A percentile compares a stretch with the other conserved stretches of the same genome.
These are phyloP conservation scores for Aspergillus terreus DNA, from an alignment of 2,329 filamentous ascomycete species.

Conservation along the genomic window DNA sequence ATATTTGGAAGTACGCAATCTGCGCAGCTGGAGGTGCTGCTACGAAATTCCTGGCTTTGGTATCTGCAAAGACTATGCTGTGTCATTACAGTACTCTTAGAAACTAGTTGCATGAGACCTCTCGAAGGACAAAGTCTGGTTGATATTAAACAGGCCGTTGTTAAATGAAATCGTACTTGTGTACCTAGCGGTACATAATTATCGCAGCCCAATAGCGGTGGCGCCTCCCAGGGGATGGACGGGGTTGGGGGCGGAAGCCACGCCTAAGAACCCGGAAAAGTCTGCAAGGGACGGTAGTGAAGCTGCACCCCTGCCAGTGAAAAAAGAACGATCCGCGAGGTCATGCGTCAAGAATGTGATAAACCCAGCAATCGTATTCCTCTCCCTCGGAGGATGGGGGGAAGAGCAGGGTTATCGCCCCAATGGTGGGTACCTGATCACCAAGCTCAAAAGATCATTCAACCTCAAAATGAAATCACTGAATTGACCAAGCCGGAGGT, in stretches of 20 bases:
- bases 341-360: background rate
- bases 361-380: background rate
- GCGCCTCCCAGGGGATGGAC: background rate
- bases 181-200: conserved; percentile 9
- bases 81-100: no score
- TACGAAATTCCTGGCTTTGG: no score
- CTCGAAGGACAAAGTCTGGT: background rate
- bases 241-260: background rate
- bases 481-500: background rate
- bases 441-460: background rate
- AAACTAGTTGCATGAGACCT: no score
- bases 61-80: no score
- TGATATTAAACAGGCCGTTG: background rate
- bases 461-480: background rate
- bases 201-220: conserved; percentile 6
- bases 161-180: background rate
- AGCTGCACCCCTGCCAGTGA: background rate
- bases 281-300: background rate
- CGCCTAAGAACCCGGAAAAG: background rate
- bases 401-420: background rate
- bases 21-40: no score
- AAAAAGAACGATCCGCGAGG: background rate
- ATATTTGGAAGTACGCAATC: no score
- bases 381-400: background rate
- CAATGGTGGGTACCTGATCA: background rate